Evolutionary conservation across 129 eudicot species (phyloP).

Genomic region (Erigeron canadensis): DNA sequence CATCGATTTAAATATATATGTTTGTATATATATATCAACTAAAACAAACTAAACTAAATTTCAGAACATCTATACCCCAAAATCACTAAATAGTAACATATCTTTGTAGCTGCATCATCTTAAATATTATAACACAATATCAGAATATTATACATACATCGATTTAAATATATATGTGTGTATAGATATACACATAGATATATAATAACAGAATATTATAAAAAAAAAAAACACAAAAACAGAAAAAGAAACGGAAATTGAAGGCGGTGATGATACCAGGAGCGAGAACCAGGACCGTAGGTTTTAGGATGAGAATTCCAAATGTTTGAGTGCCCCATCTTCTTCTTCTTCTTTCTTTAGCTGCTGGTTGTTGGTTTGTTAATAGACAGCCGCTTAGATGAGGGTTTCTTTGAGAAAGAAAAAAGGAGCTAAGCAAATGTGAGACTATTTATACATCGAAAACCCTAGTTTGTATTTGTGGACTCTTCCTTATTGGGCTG

Average conservation of each 20-base stretch:
- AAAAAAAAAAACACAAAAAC: not conserved
- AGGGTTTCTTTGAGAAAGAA: not conserved
- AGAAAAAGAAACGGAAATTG: not conserved
- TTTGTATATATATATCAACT: no score
- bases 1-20: no score
- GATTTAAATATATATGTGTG: no score
- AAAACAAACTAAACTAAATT: no score
- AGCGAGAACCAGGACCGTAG: conserved; percentile 90
- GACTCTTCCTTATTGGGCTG: not conserved
- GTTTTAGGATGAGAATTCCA: conserved; percentile 94
- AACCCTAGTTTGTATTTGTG: conserved; percentile 36
- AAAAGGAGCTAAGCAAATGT: no score
- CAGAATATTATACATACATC: no score
- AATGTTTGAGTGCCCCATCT: conserved; percentile 79
- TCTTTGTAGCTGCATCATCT: no score
- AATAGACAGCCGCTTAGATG: conserved; percentile 14
- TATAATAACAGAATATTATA: no score
- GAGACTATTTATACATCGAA: conserved; percentile 12
- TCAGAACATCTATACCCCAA: no score
- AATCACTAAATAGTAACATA: no score
- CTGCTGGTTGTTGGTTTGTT: conserved; percentile 6
- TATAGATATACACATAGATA: no score
- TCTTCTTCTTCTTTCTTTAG: not conserved
- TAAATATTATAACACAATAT: no score
- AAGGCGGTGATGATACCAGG: conserved; percentile 43